Conservation (phyloP, 2,329 filamentous ascomycete genomes). For the Bipolaris gigantea region DNA sequence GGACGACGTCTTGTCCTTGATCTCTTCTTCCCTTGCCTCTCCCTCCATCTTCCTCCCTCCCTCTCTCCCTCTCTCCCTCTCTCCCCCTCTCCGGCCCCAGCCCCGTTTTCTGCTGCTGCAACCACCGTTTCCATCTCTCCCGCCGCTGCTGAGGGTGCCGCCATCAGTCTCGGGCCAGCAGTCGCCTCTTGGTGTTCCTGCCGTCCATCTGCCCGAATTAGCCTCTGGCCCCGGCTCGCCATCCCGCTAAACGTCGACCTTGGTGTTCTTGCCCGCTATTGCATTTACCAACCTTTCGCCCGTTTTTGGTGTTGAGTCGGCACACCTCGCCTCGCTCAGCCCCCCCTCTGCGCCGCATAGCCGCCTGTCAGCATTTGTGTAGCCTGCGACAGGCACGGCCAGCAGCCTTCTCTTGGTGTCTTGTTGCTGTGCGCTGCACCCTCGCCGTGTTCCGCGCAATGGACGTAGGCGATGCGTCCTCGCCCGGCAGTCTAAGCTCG, state of each 20-base stretch:
- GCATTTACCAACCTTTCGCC: conserved; percentile 28
- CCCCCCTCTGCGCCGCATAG: conserved; percentile 1
- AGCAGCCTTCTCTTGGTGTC: background rate
- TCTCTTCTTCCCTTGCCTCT: conserved; percentile 19
- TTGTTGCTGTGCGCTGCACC: background rate
- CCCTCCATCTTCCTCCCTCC: conserved; percentile 23
- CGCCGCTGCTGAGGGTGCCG: conserved; percentile 20
- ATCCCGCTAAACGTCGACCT: conserved; percentile 33
- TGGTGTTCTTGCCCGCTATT: conserved; percentile 38
- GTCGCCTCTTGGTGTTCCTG: conserved; percentile 33
- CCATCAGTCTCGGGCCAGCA: conserved; percentile 35
- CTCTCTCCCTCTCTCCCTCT: conserved; percentile 13
- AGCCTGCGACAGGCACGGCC: background rate
- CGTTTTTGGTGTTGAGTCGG: conserved; percentile 42
- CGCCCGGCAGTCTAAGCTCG: conserved; percentile 43
- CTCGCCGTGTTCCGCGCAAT: conserved; percentile 30
- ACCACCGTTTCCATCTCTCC: conserved; percentile 30
- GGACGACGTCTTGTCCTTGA: conserved; percentile 26
- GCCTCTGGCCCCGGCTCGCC: conserved; percentile 18
- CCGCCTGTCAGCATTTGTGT: background rate
- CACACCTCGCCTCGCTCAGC: conserved; percentile 9
- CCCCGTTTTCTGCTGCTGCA: conserved; percentile 17
- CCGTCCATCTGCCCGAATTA: conserved; percentile 28
- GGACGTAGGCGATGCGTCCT: conserved; percentile 40
- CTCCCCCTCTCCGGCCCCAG: conserved; percentile 21